Evolutionary conservation across 2,329 filamentous ascomycete species (phyloP).

Genomic region (Cryphonectria parasitica): DNA sequence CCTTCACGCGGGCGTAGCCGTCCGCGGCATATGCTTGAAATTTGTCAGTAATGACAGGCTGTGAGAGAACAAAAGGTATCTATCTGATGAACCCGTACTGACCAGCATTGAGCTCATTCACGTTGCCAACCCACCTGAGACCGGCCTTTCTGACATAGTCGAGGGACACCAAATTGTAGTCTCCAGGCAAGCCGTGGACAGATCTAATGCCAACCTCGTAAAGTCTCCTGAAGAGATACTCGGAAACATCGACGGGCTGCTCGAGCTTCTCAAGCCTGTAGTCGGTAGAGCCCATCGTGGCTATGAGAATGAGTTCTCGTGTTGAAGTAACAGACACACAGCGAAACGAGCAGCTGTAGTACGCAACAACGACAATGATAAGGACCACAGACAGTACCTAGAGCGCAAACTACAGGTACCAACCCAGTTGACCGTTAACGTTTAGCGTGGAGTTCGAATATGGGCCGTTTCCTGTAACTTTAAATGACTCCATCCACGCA

Average conservation of each 20-base stretch:
- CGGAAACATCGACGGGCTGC: constrained; percentile 62
- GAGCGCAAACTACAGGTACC: background rate
- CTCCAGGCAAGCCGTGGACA: constrained; percentile 71
- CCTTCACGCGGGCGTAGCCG: constrained; percentile 75
- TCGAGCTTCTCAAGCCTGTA: constrained; percentile 48
- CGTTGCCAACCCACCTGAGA: constrained; percentile 69
- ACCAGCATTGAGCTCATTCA: constrained; percentile 76
- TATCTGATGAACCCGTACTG: constrained; percentile 33
- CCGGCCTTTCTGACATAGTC: constrained; percentile 65
- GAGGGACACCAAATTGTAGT: constrained; percentile 72
- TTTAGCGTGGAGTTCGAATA: background rate
- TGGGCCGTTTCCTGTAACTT: too few relatives aligned
- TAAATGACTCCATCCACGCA: background rate
- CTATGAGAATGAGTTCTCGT: background rate
- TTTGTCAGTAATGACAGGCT: constrained; percentile 27
- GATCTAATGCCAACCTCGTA: constrained; percentile 67
- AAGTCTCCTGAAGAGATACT: constrained; percentile 70
- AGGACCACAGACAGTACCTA: background rate
- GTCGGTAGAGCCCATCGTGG: constrained; percentile 37
- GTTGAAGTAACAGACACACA: background rate
- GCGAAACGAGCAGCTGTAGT: background rate
- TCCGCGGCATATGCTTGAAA: constrained; percentile 73
- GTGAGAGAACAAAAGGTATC: too few relatives aligned
- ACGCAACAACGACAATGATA: background rate
- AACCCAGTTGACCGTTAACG: background rate